Base-by-base conservation (phyloP, 768 basidiomycete species). In the Lactifluus hygrophoroides region DNA sequence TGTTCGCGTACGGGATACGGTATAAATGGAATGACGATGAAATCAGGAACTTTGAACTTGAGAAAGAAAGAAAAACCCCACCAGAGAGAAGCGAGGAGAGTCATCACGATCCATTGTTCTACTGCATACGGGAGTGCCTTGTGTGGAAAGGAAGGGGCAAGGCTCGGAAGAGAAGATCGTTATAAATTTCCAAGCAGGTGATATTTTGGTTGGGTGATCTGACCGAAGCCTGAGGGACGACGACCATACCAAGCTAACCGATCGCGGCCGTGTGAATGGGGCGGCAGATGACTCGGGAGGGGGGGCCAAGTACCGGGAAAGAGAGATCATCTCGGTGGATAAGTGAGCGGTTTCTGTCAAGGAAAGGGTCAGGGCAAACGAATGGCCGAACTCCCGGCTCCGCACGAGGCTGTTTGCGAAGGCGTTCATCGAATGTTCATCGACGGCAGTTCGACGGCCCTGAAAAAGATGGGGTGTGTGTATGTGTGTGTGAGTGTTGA, bases 321-420 rank as follows among this genome's bases (percentile, higher is more conserved):
- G 9, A 5, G 6, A 28, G n/a, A n/a, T n/a, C n/a, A 28, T 25
- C 2, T 16, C 21, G 9, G 45, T 32, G 30, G 30, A 34, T 38
- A 42, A 51, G 14, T 52, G 60, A 45, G 62, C 62, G 62, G 57
- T 47, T 64, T 64, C 60, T 61, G 60, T 62, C 60, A 62, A 54
- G 47, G 52, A 28, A 59, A 45, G 57, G 62, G 62, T 64, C 59
- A 61, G 60, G 60, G 55, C 45, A 48, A 23, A 32, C 19, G 8
- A 27, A 21, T 40, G 14, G 49, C 59, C 59, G 37, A n/a, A n/a
- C 25, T 13, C 54, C 54, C 48, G 59, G 59, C 11, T n/a, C 48
- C 28, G 49, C 59, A 60, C 59, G 59, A 56, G 59, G 55, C 54
- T 7, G 2, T 13, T 13, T n/a, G 32, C 32, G 32, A 32, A 32